A percentile compares a stretch with the other conserved stretches of the same genome.
These are phyloP conservation scores for Colletotrichum noveboracense DNA, from an alignment of 2,329 filamentous ascomycete genomes.

Conservation along the genomic window DNA sequence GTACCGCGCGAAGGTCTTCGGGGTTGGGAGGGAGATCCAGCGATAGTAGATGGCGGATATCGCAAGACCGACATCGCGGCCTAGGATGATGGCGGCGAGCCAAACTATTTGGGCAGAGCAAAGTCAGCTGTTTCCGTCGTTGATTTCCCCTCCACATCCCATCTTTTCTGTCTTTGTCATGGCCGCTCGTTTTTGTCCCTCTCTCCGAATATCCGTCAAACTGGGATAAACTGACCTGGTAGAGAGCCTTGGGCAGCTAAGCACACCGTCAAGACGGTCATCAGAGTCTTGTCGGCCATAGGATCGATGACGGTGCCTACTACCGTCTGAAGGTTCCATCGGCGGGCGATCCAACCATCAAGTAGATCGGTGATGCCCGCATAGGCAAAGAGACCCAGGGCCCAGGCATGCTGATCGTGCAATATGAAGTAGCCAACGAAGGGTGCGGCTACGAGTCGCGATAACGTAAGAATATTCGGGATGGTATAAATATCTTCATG, in stretches of 20 bases:
- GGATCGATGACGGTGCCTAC: conserved; percentile 95
- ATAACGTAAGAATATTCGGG: conserved; percentile 92
- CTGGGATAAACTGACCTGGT: conserved; percentile 63
- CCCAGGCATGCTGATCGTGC: conserved; percentile 78
- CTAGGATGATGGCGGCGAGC: conserved; percentile 88
- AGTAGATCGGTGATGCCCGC: conserved; percentile 90
- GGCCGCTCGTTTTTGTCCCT: not conserved
- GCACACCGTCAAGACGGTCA: conserved; percentile 90
- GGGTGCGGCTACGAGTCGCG: conserved; percentile 82
- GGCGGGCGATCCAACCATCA: conserved; percentile 91
- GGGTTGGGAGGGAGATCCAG: conserved; percentile 90
- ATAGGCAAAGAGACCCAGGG: conserved; percentile 87
- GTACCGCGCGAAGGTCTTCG: conserved; percentile 90
- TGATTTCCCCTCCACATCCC: not conserved
- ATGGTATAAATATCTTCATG: conserved; percentile 96
- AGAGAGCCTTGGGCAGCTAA: conserved; percentile 83
- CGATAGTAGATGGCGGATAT: conserved; percentile 93
- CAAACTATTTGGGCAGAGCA: conserved; percentile 63
- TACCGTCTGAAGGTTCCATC: conserved; percentile 88
- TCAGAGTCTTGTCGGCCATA: conserved; percentile 95
- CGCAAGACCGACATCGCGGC: conserved; percentile 82
- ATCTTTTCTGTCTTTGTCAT: not conserved
- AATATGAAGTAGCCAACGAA: conserved; percentile 88
- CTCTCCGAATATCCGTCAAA: no score
- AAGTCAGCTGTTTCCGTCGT: not conserved